These are phyloP conservation scores for Akanthomyces dipterigenus DNA, from an alignment of 2,329 filamentous ascomycete species.

Conservation along the genomic window DNA sequence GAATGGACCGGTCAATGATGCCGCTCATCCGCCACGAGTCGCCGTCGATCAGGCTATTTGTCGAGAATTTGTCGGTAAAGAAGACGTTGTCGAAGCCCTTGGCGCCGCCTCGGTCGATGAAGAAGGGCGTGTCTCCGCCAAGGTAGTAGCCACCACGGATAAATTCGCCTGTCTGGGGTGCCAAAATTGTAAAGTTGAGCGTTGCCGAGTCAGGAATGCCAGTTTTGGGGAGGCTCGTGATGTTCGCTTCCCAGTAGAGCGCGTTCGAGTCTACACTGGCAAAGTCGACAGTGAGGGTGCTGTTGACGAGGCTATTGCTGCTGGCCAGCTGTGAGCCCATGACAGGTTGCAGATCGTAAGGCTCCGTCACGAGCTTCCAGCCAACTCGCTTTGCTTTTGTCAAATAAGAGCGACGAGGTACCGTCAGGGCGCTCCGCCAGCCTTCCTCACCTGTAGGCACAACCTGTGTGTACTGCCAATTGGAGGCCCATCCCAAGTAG, in stretches of 20 bases:
- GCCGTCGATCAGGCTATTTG: slow-evolving; percentile 14
- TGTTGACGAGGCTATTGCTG: slow-evolving; percentile 39
- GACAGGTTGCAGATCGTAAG: slow-evolving; percentile 42
- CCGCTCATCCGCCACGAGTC: slow-evolving; percentile 25
- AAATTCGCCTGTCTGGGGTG: slow-evolving; percentile 20
- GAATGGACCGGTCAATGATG: slow-evolving; percentile 28
- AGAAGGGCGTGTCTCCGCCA: slow-evolving; percentile 21
- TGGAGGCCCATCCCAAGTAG: slow-evolving; percentile 30
- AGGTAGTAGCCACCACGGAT: slow-evolving; percentile 23
- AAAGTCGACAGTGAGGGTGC: slow-evolving; percentile 43
- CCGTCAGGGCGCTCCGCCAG: slow-evolving; percentile 27
- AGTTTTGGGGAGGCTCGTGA: slow-evolving; percentile 30
- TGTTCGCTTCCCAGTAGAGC: slow-evolving; percentile 47
- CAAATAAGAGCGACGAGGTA: slow-evolving; percentile 43
- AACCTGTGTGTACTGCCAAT: slow-evolving; percentile 26
- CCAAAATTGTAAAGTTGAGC: slow-evolving; percentile 23
- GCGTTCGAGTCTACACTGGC: slow-evolving; percentile 41
- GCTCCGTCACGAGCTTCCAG: slow-evolving; percentile 42
- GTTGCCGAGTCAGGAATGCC: slow-evolving; percentile 18
- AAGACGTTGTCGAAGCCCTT: slow-evolving; percentile 24
- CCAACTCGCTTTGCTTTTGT: slow-evolving; percentile 43
- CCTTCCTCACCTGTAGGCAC: slow-evolving; percentile 25
- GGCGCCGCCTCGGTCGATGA: slow-evolving; percentile 22
- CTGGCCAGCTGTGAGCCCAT: slow-evolving; percentile 37
- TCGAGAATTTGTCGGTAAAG: slow-evolving; percentile 27